Percentiles rank a stretch among this genome's conserved stretches.
These are phyloP conservation scores for Aspergillus fijiensis DNA, from an alignment of 2,329 filamentous ascomycete genomes.

Conservation along the genomic window DNA sequence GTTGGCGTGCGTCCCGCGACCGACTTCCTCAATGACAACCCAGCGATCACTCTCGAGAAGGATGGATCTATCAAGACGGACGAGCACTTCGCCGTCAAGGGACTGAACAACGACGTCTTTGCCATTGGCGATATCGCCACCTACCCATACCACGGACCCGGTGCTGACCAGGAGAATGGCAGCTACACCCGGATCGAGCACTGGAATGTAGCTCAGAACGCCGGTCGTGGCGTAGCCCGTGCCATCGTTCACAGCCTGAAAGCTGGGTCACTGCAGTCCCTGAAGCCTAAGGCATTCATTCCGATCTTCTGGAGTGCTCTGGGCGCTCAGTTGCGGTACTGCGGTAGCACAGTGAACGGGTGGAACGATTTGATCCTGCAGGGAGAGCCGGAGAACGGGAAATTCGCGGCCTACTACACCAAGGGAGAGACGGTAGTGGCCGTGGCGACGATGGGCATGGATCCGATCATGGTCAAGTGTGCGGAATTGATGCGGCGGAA, in stretches of 20 bases:
- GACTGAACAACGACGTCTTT: conserved; percentile 73
- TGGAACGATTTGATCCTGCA: conserved; percentile 84
- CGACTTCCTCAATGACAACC: conserved; percentile 73
- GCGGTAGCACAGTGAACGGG: conserved; percentile 77
- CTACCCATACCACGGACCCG: conserved; percentile 90
- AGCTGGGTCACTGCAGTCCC: conserved; percentile 32
- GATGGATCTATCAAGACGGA: conserved; percentile 86
- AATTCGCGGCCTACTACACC: conserved; percentile 87
- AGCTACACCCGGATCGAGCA: conserved; percentile 83
- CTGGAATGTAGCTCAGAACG: conserved; percentile 97
- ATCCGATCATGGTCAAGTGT: conserved; percentile 79
- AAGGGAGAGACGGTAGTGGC: conserved; percentile 85
- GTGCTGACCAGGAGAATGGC: conserved; percentile 61
- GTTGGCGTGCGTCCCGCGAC: conserved; percentile 87
- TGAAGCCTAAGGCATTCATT: conserved; percentile 70
- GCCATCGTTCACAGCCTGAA: conserved; percentile 66
- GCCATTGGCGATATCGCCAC: conserved; percentile 94
- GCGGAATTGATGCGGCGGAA: conserved; percentile 80
- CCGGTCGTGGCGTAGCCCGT: conserved; percentile 74
- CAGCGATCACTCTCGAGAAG: conserved; percentile 66
- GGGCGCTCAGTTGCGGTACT: conserved; percentile 86
- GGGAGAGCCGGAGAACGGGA: conserved; percentile 72
- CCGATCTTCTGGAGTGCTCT: conserved; percentile 97
- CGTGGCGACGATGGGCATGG: conserved; percentile 84
- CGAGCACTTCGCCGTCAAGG: conserved; percentile 73